phyloP scores from a whole-genome alignment of 352 stramenopile genomes.

The Globisporangium paddicum region DNA sequence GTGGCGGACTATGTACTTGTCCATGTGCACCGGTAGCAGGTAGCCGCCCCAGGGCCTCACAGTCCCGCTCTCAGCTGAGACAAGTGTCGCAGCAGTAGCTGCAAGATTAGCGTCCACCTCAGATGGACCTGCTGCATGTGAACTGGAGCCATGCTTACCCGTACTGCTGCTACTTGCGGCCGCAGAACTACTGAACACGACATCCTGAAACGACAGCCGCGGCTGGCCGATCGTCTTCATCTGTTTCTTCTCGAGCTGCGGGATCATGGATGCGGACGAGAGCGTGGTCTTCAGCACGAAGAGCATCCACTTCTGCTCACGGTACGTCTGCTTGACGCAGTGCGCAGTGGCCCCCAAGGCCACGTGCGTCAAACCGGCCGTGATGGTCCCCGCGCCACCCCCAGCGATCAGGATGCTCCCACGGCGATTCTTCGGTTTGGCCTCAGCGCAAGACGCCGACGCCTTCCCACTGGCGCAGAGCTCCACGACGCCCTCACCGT shows the following conservation, averaged over 20 bases:
- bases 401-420: not conserved
- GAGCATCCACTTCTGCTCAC: constrained; percentile 64
- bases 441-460: not conserved
- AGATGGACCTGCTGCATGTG: not conserved
- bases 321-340: constrained; percentile 52
- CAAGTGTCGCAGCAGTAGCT: not conserved
- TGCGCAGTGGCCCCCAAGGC: constrained; percentile 23
- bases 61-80: not conserved
- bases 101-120: not conserved
- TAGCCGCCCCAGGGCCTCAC: constrained; percentile 30
- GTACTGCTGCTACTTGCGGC: not conserved
- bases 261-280: constrained; percentile 58
- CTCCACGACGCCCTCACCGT: not conserved
- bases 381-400: not conserved
- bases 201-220: constrained; percentile 46
- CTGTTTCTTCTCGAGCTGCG: constrained; percentile 66
- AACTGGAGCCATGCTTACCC: not conserved
- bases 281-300: constrained; percentile 66
- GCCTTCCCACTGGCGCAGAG: too few relatives aligned
- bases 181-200: not conserved
- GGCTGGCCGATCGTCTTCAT: constrained; percentile 45
- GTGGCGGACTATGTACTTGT: constrained; percentile 41
- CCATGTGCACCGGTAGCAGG: constrained; percentile 40
- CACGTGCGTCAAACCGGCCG: not conserved
- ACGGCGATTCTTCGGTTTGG: not conserved